Evolutionary conservation across 257 asterid species (phyloP).

Genomic region (Capsicum pubescens): DNA sequence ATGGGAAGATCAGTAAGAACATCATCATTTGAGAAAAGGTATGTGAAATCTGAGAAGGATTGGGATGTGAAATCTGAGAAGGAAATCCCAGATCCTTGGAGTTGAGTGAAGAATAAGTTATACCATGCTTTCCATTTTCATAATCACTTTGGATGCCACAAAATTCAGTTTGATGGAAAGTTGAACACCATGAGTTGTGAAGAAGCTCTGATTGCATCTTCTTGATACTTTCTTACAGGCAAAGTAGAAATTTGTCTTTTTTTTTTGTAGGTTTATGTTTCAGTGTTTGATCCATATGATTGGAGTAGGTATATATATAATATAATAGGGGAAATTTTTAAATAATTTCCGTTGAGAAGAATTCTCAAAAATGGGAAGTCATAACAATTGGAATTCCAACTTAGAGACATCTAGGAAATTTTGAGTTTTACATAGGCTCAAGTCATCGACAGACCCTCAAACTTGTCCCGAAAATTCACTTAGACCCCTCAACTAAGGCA

Average conservation of each 20-base stretch:
- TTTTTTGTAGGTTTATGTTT: not conserved
- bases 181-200: conserved; percentile 52
- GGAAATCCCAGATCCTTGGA: conserved; percentile 46
- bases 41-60: conserved; percentile 31
- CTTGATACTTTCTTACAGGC: conserved; percentile 9
- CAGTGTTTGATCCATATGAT: not conserved
- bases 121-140: conserved; percentile 30
- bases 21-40: conserved; percentile 48
- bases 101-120: conserved; percentile 46
- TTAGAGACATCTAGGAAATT: not conserved
- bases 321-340: not conserved
- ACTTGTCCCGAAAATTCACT: too few relatives aligned
- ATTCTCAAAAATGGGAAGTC: conserved; percentile 19
- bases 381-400: not conserved
- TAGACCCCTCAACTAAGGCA: too few relatives aligned
- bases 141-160: conserved; percentile 42
- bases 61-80: conserved; percentile 17
- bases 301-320: conserved; percentile 1
- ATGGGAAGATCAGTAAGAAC: conserved; percentile 43
- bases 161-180: conserved; percentile 33
- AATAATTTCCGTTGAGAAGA: not conserved
- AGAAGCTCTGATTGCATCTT: conserved; percentile 52
- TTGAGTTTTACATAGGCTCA: not conserved
- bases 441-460: too few relatives aligned
- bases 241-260: not conserved